phyloP scores from a whole-genome alignment of 2,329 filamentous ascomycete genomes.

The Fusarium sp. region DNA sequence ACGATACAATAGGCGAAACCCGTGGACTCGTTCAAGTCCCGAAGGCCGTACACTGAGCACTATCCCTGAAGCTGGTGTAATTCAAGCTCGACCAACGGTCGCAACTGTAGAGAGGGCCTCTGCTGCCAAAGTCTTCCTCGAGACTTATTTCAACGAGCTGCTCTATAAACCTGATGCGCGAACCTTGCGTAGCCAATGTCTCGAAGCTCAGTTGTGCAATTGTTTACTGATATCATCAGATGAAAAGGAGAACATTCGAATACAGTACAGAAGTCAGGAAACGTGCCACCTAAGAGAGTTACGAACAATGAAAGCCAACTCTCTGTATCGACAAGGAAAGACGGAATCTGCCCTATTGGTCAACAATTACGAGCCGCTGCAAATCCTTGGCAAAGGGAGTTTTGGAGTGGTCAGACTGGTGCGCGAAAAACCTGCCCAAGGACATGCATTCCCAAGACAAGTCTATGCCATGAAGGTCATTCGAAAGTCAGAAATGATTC shows the following conservation, averaged over 20 bases:
- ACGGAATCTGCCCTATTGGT: slow-evolving; percentile 27
- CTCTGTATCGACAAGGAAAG: slow-evolving; percentile 47
- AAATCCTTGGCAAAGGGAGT: slow-evolving; percentile 90
- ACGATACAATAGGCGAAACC: slow-evolving; percentile 49
- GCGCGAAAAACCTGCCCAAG: slow-evolving; percentile 67
- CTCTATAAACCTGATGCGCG: slow-evolving; percentile 61
- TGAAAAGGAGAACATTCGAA: slow-evolving; percentile 67
- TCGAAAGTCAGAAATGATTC: slow-evolving; percentile 91
- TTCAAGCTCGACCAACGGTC: slow-evolving; percentile 52
- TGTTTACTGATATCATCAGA: slow-evolving; percentile 64
- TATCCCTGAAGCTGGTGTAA: slow-evolving; percentile 51
- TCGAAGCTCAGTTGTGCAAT: slow-evolving; percentile 67
- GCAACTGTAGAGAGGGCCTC: slow-evolving; percentile 81
- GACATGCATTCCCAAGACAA: slow-evolving; percentile 55
- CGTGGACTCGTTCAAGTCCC: slow-evolving; percentile 54
- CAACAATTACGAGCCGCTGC: slow-evolving; percentile 78
- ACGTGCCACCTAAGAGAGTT: slow-evolving; percentile 79
- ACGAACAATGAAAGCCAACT: slow-evolving; percentile 76
- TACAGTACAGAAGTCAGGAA: slow-evolving; percentile 75
- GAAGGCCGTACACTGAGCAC: slow-evolving; percentile 53
- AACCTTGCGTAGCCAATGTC: slow-evolving; percentile 49
- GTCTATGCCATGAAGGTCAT: slow-evolving; percentile 99
- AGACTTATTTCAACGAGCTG: slow-evolving; percentile 84
- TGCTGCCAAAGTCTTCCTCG: slow-evolving; percentile 86
- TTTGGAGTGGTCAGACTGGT: slow-evolving; percentile 94